These are phyloP conservation scores for Daldinia vernicosa DNA, from an alignment of 495 filamentous ascomycete genomes.

Conservation along the genomic window DNA sequence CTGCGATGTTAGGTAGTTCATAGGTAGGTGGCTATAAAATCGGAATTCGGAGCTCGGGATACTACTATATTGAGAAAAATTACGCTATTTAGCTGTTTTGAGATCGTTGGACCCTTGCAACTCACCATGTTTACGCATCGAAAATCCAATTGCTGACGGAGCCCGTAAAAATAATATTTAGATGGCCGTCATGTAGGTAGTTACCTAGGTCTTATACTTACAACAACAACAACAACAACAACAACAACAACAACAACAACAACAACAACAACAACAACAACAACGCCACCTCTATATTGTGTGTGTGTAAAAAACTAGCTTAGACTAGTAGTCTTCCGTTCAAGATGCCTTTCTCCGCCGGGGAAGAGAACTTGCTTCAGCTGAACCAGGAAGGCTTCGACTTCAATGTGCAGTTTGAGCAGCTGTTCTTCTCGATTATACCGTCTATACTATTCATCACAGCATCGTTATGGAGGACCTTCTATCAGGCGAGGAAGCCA, in stretches of 20 bases:
- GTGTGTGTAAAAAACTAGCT: not conserved
- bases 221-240: no score
- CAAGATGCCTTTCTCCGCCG: not conserved
- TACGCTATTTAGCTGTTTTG: no score
- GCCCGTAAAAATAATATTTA: no score
- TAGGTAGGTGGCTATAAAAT: not conserved
- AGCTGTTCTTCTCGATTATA: conserved; percentile 61
- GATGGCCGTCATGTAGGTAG: not conserved
- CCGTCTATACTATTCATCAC: conserved; percentile 61
- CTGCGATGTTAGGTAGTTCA: not conserved
- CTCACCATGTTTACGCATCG: not conserved
- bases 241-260: no score
- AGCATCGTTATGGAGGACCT: conserved; percentile 30
- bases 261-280: no score
- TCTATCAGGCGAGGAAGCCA: not conserved
- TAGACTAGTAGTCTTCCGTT: not conserved
- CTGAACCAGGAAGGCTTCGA: conserved; percentile 55
- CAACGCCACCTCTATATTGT: not conserved
- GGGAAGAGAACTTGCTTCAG: not conserved
- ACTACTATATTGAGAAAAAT: not conserved
- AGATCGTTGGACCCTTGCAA: not conserved
- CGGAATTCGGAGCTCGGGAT: not conserved
- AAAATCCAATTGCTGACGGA: not conserved
- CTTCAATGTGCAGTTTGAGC: conserved; percentile 69
- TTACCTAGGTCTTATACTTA: not conserved